A percentile compares a stretch with the other conserved stretches of the same genome.
These are phyloP conservation scores for Tolypocladium capitatum DNA, from an alignment of 2,329 filamentous ascomycete species.

Conservation along the genomic window DNA sequence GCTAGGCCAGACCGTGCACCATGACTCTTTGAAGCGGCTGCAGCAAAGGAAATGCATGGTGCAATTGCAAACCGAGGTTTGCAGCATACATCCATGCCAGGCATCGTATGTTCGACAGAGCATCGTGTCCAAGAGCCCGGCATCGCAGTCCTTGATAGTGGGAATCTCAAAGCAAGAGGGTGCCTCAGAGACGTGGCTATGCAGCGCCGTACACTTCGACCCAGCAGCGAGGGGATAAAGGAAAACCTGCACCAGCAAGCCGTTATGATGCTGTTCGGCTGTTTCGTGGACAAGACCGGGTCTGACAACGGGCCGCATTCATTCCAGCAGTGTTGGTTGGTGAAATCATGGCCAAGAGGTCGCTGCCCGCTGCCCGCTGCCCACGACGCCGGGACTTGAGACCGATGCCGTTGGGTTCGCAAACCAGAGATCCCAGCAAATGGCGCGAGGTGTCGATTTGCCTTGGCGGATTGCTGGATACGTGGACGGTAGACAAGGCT, in stretches of 20 bases:
- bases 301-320: background rate
- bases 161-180: background rate
- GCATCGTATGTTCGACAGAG: background rate
- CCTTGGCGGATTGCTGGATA: background rate
- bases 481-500: background rate
- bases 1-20: background rate
- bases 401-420: background rate
- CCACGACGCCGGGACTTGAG: background rate
- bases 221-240: background rate
- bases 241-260: background rate
- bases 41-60: background rate
- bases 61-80: background rate
- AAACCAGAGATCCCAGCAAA: background rate
- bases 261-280: background rate
- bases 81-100: accelerated
- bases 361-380: background rate
- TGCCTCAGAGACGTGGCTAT: background rate
- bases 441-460: background rate
- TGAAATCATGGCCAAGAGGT: too few species aligned
- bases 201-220: background rate
- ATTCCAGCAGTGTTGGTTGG: background rate
- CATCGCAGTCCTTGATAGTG: background rate
- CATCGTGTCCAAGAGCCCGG: background rate
- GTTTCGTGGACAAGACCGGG: background rate
- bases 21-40: background rate